Evolutionary conservation across 371 early-diverging fungal genomes (phyloP), one percentile per base, ranked within the genome.

Genomic region (Mortierella sp.): DNA sequence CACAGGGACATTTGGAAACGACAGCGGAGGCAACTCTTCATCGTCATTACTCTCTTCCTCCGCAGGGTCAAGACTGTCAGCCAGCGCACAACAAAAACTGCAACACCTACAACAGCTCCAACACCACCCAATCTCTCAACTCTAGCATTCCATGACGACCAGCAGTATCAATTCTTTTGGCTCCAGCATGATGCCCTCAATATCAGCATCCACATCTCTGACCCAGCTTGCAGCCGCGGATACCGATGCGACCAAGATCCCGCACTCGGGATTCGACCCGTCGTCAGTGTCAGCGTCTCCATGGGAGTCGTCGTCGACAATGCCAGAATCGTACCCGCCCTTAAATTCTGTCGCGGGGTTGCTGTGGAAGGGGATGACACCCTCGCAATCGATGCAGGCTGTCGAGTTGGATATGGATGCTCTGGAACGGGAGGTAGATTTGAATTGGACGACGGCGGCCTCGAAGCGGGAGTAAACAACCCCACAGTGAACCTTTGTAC

Each of bases 121-220:
- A 26, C 79, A 78, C 24, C 64, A 73, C 48, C 79, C 79, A 5
- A 78, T 73, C 9, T 78, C 79, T 34, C 70, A 68, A n/a, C 58
- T 78, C 4, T 73, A 73, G 24, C 73, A 78, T 44, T 73, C 73
- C 31, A 68, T 78, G 24, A 78, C 79, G 16, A 78, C 73, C 29
- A 78, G 79, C 48, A 78, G 79, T 44, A 73, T 78, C 70, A 78
- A 73, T 16, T 73, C 73, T 24, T 69, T 73, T 31, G 79, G 73
- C 39, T 73, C 73, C 2, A 37, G 7, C 2, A 52, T 70, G 70
- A 37, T 48, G 41, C 69, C 73, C 0, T 64, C 68, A 14, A 50
- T 71, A 39, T 71, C 73, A 0, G 67, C 77, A 1, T 76, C 70
- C 7, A 64, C 72, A 2, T 77, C 77, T 0, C 13, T 77, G 19